These are phyloP conservation scores for Colletotrichum costaricense DNA, from an alignment of 2,329 filamentous ascomycete genomes.

Conservation along the genomic window DNA sequence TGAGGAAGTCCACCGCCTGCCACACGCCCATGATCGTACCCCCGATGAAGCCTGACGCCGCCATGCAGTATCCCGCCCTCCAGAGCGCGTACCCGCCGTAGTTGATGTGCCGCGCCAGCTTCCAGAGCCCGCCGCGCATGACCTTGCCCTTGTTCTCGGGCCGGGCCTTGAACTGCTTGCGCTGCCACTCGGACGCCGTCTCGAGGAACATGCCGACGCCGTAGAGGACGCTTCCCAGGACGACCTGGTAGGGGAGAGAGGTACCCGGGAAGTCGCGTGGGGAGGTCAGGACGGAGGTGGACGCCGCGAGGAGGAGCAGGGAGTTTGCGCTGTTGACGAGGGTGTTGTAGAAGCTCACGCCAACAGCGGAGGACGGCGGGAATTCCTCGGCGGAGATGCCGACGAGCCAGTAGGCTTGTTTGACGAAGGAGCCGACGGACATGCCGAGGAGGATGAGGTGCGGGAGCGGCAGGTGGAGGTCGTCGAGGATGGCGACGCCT, in stretches of 20 bases:
- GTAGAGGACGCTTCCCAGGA: slow-evolving; percentile 63
- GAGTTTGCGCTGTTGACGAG: slow-evolving; percentile 65
- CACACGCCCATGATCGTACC: slow-evolving; percentile 43
- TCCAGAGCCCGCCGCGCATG: slow-evolving; percentile 51
- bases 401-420: slow-evolving; percentile 67
- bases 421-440: slow-evolving; percentile 61
- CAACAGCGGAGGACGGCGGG: slow-evolving; percentile 51
- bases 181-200: slow-evolving; percentile 66
- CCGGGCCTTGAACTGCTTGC: slow-evolving; percentile 53
- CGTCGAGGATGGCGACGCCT: slow-evolving; percentile 46
- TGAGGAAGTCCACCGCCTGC: slow-evolving; percentile 46
- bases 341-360: slow-evolving; percentile 64
- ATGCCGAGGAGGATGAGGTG: slow-evolving; percentile 63
- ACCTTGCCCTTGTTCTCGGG: slow-evolving; percentile 51
- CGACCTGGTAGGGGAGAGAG: slow-evolving; percentile 44
- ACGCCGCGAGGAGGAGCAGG: slow-evolving; percentile 62
- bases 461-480: slow-evolving; percentile 60
- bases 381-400: slow-evolving; percentile 62
- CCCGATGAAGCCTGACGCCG: slow-evolving; percentile 48
- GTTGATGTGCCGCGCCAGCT: slow-evolving; percentile 53
- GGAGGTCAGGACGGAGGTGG: slow-evolving; percentile 53
- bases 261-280: slow-evolving; percentile 37
- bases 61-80: slow-evolving; percentile 47
- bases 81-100: slow-evolving; percentile 52
- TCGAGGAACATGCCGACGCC: slow-evolving; percentile 64